Conservation (phyloP, 2,329 filamentous ascomycete species). For the Hypoxylon sp. region DNA sequence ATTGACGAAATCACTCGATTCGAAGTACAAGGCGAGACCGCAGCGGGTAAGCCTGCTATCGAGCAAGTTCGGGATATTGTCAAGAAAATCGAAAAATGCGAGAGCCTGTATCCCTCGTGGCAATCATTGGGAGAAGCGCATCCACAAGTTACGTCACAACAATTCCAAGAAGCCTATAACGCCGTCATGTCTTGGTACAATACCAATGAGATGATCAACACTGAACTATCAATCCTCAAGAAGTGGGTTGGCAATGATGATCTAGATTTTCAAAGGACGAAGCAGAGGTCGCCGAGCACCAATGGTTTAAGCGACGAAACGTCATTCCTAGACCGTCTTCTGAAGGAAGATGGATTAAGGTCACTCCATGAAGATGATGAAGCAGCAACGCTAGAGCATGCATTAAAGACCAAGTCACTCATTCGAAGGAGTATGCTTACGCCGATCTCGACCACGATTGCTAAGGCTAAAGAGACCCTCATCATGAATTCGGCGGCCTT, state of each 20-base stretch:
- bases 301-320: constrained; percentile 88
- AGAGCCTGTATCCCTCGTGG: constrained; percentile 87
- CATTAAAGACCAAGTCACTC: constrained; percentile 58
- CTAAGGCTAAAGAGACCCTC: constrained; percentile 92
- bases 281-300: constrained; percentile 75
- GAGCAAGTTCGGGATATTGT: constrained; percentile 94
- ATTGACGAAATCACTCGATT: constrained; percentile 94
- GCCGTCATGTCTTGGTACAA: constrained; percentile 97
- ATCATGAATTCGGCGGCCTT: constrained; percentile 90
- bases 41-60: constrained; percentile 87
- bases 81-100: constrained; percentile 89
- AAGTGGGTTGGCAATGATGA: constrained; percentile 98
- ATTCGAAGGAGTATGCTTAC: constrained; percentile 82
- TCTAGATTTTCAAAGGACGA: constrained; percentile 87
- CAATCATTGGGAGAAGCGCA: constrained; percentile 81
- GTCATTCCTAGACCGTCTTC: constrained; percentile 91
- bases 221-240: constrained; percentile 89
- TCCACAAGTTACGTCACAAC: constrained; percentile 80
- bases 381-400: constrained; percentile 53
- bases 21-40: constrained; percentile 92
- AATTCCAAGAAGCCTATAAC: constrained; percentile 86
- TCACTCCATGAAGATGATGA: constrained; percentile 83
- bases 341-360: constrained; percentile 96
- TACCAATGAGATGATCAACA: constrained; percentile 95
- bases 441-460: constrained; percentile 87